A percentile compares a stretch with the other conserved stretches of the same genome.
phyloP scores from a whole-genome alignment of 1,284 basidiomycete species.

The Sporisorium reilianum region DNA sequence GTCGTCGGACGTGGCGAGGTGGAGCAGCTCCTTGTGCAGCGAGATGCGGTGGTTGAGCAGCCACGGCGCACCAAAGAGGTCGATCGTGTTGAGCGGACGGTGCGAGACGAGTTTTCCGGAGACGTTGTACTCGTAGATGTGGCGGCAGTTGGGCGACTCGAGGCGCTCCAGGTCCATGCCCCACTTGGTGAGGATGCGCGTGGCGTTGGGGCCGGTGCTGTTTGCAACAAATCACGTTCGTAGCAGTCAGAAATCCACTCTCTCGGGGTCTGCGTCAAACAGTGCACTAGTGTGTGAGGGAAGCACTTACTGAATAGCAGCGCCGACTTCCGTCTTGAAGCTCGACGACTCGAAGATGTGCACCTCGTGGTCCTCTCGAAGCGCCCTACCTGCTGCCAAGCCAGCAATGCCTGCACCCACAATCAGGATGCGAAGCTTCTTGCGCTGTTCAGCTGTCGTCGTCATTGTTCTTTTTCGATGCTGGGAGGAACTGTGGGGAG shows the following conservation, averaged over 20 bases:
- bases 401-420: slow-evolving; percentile 28
- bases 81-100: slow-evolving; percentile 15
- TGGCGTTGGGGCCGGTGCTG: slow-evolving; percentile 28
- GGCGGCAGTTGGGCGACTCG: slow-evolving; percentile 20
- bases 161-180: slow-evolving; percentile 21
- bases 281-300: too few species aligned
- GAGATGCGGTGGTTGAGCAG: slow-evolving; percentile 67
- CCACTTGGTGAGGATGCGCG: slow-evolving; percentile 19
- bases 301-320: slow-evolving; percentile 24
- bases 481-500: too few species aligned
- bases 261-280: too few species aligned
- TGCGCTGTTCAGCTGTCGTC: background rate
- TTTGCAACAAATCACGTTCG: too few species aligned
- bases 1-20: slow-evolving; percentile 48
- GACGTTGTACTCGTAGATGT: slow-evolving; percentile 23
- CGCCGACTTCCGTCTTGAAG: slow-evolving; percentile 19
- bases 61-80: slow-evolving; percentile 56
- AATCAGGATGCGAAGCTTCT: slow-evolving; percentile 14
- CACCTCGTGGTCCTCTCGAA: slow-evolving; percentile 12
- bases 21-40: slow-evolving; percentile 61
- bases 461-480: too few species aligned
- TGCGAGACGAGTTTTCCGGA: slow-evolving; percentile 15
- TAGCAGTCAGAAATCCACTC: too few species aligned
- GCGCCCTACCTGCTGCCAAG: slow-evolving; percentile 8
- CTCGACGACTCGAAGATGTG: slow-evolving; percentile 14